Evolutionary conservation across 1,139 yeast species (phyloP).

Genomic region (Hemisphaericaspora xylofermentans): DNA sequence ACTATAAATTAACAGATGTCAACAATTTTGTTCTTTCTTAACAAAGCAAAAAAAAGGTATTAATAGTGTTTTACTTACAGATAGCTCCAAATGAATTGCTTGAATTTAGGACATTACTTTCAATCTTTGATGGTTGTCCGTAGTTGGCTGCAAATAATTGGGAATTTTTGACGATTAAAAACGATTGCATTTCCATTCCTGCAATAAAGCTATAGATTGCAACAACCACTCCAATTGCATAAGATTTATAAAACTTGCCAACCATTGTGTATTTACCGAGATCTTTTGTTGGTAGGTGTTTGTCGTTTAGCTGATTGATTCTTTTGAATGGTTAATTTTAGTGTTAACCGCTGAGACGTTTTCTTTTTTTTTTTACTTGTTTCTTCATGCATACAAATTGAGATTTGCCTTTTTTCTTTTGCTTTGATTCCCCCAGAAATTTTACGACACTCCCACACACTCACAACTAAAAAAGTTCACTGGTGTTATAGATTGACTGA

Average conservation of each 20-base stretch:
- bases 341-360: too few relatives aligned
- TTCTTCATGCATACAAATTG: too few relatives aligned
- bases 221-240: conserved; percentile 19
- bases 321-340: too few relatives aligned
- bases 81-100: conserved; percentile 35
- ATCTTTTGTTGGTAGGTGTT: not conserved
- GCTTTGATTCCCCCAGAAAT: too few relatives aligned
- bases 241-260: conserved; percentile 12
- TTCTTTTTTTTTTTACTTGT: too few relatives aligned
- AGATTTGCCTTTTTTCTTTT: too few relatives aligned
- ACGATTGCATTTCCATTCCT: conserved; percentile 33
- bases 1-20: conserved; percentile 16
- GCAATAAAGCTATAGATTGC: conserved; percentile 25
- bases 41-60: not conserved
- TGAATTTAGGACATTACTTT: conserved; percentile 27
- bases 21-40: not conserved
- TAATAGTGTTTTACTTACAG: conserved; percentile 19
- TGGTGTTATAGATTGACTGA: too few relatives aligned
- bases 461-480: too few relatives aligned
- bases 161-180: conserved; percentile 24
- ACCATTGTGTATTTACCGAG: conserved; percentile 4
- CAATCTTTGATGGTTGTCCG: conserved; percentile 23
- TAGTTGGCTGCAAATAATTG: conserved; percentile 24
- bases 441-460: too few relatives aligned
- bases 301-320: not conserved